phyloP scores from a whole-genome alignment of 441 rosid genomes.

The Viola pubescens region DNA sequence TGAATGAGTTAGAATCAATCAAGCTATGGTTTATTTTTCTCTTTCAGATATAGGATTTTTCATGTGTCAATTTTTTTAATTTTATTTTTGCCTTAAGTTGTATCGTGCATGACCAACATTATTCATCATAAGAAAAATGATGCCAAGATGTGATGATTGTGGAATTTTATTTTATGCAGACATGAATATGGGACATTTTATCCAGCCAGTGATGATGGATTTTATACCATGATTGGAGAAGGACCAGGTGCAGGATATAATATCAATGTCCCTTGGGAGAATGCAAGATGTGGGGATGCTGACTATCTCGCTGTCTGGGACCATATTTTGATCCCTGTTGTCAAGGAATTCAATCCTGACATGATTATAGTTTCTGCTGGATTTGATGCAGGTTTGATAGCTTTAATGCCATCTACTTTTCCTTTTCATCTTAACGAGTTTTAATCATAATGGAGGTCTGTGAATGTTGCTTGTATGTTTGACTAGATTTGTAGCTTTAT shows the following conservation, averaged over 20 bases:
- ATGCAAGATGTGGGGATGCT: constrained; percentile 77
- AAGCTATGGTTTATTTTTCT: too few relatives aligned
- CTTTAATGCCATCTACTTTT: constrained; percentile 4
- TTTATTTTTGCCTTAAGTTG: too few relatives aligned
- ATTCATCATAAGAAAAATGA: neutral
- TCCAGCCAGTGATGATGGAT: constrained; percentile 73
- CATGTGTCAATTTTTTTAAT: too few relatives aligned
- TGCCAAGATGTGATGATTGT: neutral
- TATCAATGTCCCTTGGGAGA: constrained; percentile 96
- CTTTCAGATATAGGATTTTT: too few relatives aligned
- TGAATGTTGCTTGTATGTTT: neutral
- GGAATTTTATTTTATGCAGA: constrained; percentile 36
- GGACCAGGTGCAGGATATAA: constrained; percentile 90
- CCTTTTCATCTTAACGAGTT: neutral
- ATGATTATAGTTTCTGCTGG: constrained; percentile 82
- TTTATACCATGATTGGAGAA: constrained; percentile 78
- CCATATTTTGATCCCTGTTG: constrained; percentile 81
- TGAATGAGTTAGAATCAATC: too few relatives aligned
- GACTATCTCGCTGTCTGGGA: constrained; percentile 97
- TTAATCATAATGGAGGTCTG: too few relatives aligned
- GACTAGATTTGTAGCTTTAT: neutral
- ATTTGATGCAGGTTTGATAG: constrained; percentile 85
- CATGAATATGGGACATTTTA: constrained; percentile 84
- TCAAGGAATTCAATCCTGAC: constrained; percentile 72
- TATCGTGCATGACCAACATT: too few relatives aligned